Evolutionary conservation across 75 land plant species (phyloP).

Genomic region (Pinus taeda): DNA sequence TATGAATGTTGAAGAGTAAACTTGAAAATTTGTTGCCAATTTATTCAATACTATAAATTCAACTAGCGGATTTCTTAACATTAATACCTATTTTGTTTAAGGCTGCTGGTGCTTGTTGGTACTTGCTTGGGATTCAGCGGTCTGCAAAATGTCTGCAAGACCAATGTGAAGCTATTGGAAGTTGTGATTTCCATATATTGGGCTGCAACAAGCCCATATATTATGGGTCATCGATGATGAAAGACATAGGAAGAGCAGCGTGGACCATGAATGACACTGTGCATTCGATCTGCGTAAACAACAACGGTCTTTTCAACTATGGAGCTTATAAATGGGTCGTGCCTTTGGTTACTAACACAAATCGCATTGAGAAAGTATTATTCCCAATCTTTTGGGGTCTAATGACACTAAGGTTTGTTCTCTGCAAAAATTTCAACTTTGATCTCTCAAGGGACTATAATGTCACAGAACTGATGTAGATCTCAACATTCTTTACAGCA

Average conservation of each 20-base stretch:
- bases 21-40: not conserved
- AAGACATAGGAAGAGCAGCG: slow-evolving; percentile 12
- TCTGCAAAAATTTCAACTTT: not conserved
- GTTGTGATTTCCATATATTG: slow-evolving; percentile 35
- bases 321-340: slow-evolving; percentile 82
- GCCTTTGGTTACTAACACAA: slow-evolving; percentile 57
- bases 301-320: slow-evolving; percentile 45
- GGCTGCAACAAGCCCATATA: slow-evolving; percentile 65
- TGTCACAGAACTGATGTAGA: not conserved
- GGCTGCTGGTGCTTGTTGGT: slow-evolving; percentile 98
- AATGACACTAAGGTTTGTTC: slow-evolving; percentile 89
- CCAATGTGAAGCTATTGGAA: slow-evolving; percentile 36
- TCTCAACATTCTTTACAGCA: slow-evolving; percentile 21
- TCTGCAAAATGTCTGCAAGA: slow-evolving; percentile 55
- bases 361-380: slow-evolving; percentile 55
- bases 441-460: not conserved
- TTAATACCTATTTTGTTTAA: slow-evolving; percentile 4
- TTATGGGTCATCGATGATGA: slow-evolving; percentile 26
- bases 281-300: slow-evolving; percentile 33
- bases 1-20: slow-evolving; percentile 36
- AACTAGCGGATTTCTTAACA: too few species aligned
- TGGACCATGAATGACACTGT: slow-evolving; percentile 40
- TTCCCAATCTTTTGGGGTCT: slow-evolving; percentile 97
- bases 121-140: slow-evolving; percentile 77
- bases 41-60: not conserved